Evolutionary conservation across 257 asterid species (phyloP).

Genomic region (Asclepias syriaca): DNA sequence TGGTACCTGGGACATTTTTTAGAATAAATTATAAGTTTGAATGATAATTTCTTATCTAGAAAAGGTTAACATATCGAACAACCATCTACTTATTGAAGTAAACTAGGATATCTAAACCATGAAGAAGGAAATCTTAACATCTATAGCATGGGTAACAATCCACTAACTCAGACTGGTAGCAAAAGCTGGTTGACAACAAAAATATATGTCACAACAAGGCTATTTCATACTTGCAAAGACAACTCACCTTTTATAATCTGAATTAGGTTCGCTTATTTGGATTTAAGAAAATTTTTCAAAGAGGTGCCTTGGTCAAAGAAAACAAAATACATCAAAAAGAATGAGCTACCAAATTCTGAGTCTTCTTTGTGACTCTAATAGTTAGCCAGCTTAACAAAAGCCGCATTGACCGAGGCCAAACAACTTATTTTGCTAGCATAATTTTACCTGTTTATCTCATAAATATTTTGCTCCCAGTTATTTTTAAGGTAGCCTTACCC

Average conservation of each 20-base stretch:
- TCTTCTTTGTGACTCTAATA: neutral
- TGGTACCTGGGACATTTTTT: slow-evolving; percentile 60
- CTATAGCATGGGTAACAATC: neutral
- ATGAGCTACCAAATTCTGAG: neutral
- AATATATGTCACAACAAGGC: neutral
- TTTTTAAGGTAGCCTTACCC: neutral
- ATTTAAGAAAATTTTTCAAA: neutral
- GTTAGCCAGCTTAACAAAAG: neutral
- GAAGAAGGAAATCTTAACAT: slow-evolving; percentile 1
- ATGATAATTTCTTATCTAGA: neutral
- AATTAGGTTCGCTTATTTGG: neutral
- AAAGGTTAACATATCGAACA: neutral
- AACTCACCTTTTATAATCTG: neutral
- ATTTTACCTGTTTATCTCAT: neutral
- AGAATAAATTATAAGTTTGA: slow-evolving; percentile 17
- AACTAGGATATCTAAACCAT: neutral
- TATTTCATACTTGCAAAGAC: neutral
- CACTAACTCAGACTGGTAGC: neutral
- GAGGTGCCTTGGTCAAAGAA: neutral
- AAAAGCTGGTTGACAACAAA: neutral
- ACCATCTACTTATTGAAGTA: neutral
- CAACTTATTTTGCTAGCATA: neutral
- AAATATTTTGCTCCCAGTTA: neutral
- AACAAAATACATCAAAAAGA: neutral
- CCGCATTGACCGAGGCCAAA: neutral